phyloP scores from a whole-genome alignment of 2,329 filamentous ascomycete genomes.

The Diplodia seriata region DNA sequence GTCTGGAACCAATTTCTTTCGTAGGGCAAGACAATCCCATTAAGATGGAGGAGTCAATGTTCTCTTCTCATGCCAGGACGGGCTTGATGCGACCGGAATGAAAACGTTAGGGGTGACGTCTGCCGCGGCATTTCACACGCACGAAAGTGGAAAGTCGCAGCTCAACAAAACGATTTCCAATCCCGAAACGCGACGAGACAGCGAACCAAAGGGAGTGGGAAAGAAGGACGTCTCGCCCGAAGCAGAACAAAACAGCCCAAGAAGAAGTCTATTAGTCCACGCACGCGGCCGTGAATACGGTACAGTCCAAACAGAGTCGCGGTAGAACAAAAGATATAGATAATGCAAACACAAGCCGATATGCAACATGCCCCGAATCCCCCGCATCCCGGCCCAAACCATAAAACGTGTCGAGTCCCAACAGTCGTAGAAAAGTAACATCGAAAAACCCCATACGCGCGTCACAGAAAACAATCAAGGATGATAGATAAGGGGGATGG shows the following conservation, averaged over 20 bases:
- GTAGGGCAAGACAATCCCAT: neutral
- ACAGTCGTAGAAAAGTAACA: neutral
- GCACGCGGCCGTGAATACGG: neutral
- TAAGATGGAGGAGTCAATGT: neutral
- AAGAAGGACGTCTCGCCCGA: neutral
- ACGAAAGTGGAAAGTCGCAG: conserved; percentile 2
- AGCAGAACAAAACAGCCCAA: neutral
- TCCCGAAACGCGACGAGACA: neutral
- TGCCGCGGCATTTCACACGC: neutral
- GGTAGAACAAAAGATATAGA: neutral
- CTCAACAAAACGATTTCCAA: neutral
- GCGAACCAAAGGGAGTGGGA: neutral
- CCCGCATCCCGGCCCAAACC: neutral
- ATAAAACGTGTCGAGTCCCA: neutral
- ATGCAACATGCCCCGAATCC: neutral
- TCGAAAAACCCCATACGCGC: neutral
- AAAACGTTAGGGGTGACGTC: neutral
- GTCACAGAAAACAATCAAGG: neutral
- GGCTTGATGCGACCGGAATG: neutral
- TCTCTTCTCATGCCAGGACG: neutral
- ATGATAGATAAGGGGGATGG: neutral
- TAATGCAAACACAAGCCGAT: neutral
- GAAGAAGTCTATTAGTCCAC: neutral
- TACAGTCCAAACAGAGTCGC: neutral
- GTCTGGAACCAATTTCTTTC: neutral